Evolutionary conservation across 1,139 yeast genomes (phyloP), one percentile per base, ranked within the genome.

Genomic region (Blastobotrys apis): DNA sequence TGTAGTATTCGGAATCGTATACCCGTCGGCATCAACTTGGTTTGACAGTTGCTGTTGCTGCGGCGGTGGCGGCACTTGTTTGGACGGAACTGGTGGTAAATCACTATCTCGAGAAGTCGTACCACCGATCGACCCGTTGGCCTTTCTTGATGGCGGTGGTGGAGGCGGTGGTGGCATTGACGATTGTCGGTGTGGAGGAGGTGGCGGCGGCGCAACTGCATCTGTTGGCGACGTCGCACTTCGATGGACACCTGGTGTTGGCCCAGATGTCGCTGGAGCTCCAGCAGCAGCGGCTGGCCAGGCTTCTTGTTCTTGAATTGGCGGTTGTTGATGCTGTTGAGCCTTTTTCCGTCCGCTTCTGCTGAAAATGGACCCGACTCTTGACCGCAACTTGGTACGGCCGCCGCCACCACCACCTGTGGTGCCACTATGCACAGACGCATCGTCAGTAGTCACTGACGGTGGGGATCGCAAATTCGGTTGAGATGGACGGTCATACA

Each of bases 341-440:
- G 10, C 20, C 38, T 48, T 36, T 44, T 54, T 55, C 53, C 72
- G 73, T 56, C 78, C 75, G 57, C 78, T 80, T 53, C 84, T 77
- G n/a, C 32, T 29, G 62, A 88, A 84, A 49, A 88, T 80, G 0
- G 96, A 86, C 15, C 96, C 96, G 33, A 88, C 88, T 60, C 72
- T 80, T 4, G 94, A 84, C 60, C 81, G 79, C 57, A 88, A 67
- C 51, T 75, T 78, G 10, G 52, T 47, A n/a, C 51, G 49, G 9
- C 43, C 34, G 8, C 36, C 29, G 5, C 41, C 49, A 37, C 44
- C 45, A 34, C 40, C 34, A 21, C 34, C 33, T 31, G 5, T 43
- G 10, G 15, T 39, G 37, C 12, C 13, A 12, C 33, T 52, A 49
- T 25, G 51, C 39, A 12, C 53, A 37, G 21, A 54, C 50, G 33